Conservation (phyloP, 2,329 filamentous ascomycete genomes). For the Macrophomina pseudophaseolina region DNA sequence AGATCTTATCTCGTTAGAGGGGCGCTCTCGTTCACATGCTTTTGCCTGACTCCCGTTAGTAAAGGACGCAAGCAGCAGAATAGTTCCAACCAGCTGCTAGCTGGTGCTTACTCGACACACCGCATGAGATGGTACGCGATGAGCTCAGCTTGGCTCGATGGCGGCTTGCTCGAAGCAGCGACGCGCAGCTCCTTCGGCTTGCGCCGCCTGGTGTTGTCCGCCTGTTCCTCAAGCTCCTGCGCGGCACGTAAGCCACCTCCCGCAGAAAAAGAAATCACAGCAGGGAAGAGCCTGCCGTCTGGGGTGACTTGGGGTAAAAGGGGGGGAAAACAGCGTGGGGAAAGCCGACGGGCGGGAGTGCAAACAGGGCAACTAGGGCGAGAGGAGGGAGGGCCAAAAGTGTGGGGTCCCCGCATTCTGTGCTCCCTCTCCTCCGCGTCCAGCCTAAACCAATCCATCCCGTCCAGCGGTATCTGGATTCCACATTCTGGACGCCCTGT, state of each 20-base stretch:
- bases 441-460: too few species aligned
- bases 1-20: background rate
- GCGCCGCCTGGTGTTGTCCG: background rate
- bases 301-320: background rate
- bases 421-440: background rate
- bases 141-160: constrained; percentile 4
- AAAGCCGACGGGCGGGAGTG: background rate
- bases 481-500: background rate
- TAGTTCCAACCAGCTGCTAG: background rate
- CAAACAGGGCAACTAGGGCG: background rate
- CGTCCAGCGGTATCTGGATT: background rate
- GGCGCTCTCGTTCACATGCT: constrained; percentile 1
- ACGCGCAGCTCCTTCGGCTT: background rate
- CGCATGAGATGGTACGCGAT: background rate
- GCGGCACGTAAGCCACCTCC: background rate
- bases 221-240: background rate
- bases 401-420: constrained; percentile 22
- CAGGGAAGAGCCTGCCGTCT: background rate
- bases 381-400: constrained; percentile 5
- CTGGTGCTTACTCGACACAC: background rate
- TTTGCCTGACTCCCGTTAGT: background rate
- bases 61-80: background rate
- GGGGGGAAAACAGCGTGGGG: constrained; percentile 5
- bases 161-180: background rate
- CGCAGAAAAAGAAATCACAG: background rate